These are phyloP conservation scores for Aspergillus bombycis DNA, from an alignment of 2,329 filamentous ascomycete genomes.

Conservation along the genomic window DNA sequence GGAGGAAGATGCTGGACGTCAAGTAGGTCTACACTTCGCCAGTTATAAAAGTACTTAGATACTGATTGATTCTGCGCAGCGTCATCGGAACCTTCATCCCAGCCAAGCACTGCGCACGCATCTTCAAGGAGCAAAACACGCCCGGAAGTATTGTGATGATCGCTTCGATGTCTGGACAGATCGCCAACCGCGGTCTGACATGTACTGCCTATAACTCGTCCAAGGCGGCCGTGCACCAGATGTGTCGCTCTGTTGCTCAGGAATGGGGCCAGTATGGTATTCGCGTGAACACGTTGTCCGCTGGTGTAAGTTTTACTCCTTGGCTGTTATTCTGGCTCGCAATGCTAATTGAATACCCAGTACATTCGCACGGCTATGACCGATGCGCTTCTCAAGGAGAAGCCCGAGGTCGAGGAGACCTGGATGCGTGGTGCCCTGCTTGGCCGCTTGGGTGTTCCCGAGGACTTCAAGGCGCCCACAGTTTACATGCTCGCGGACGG, in stretches of 20 bases:
- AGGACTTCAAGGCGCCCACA: conserved; percentile 42
- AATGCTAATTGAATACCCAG: conserved; percentile 21
- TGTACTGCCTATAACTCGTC: conserved; percentile 62
- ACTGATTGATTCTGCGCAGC: conserved; percentile 16
- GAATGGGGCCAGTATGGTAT: conserved; percentile 65
- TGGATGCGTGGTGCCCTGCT: conserved; percentile 59
- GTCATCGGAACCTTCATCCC: conserved; percentile 42
- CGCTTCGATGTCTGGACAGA: conserved; percentile 69
- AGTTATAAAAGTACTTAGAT: background rate
- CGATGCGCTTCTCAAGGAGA: conserved; percentile 47
- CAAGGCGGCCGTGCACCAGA: conserved; percentile 54
- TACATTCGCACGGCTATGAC: conserved; percentile 56
- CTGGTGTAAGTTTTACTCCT: conserved; percentile 54
- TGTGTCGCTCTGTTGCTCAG: conserved; percentile 52
- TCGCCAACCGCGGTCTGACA: conserved; percentile 68
- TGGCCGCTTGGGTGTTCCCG: conserved; percentile 52
- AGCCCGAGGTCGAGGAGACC: conserved; percentile 55
- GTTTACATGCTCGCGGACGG: conserved; percentile 43
- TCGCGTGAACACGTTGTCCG: conserved; percentile 78
- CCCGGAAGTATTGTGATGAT: conserved; percentile 68
- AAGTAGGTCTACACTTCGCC: conserved; percentile 24
- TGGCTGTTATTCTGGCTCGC: too few relatives aligned
- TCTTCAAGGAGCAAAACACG: conserved; percentile 59
- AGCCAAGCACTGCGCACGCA: conserved; percentile 35
- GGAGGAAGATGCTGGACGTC: conserved; percentile 39